These are phyloP conservation scores for Halophytophthora polymorphica DNA, from an alignment of 352 stramenopile genomes.

Conservation along the genomic window DNA sequence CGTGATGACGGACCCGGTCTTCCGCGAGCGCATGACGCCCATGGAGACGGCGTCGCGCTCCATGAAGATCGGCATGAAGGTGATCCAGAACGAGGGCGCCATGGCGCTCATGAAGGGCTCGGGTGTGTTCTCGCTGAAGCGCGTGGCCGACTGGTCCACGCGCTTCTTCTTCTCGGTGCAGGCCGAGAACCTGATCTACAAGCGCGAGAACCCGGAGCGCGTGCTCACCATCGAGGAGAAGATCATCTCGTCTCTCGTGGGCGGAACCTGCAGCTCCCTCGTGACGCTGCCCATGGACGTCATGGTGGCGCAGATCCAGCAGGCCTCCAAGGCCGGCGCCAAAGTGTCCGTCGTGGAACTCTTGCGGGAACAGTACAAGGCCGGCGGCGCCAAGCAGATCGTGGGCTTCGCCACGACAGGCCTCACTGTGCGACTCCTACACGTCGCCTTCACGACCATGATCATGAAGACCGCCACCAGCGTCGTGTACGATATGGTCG, in stretches of 20 bases:
- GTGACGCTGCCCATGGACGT: conserved; percentile 91
- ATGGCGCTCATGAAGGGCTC: conserved; percentile 90
- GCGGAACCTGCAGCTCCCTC: conserved; percentile 72
- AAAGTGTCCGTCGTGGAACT: conserved; percentile 75
- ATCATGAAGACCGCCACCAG: conserved; percentile 88
- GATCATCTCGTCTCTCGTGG: conserved; percentile 79
- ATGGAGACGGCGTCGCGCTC: conserved; percentile 81
- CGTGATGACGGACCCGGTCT: conserved; percentile 93
- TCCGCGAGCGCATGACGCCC: conserved; percentile 88
- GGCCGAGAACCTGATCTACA: conserved; percentile 77
- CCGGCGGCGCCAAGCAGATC: conserved; percentile 76
- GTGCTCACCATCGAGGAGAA: conserved; percentile 72
- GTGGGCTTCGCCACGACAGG: conserved; percentile 79
- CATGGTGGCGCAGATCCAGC: conserved; percentile 92
- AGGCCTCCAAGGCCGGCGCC: conserved; percentile 83
- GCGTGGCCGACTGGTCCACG: conserved; percentile 91
- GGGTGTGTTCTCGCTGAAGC: conserved; percentile 90
- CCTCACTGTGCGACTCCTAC: conserved; percentile 65
- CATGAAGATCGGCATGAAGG: conserved; percentile 82
- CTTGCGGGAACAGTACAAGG: conserved; percentile 72
- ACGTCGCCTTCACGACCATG: conserved; percentile 89
- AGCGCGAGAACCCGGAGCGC: conserved; percentile 54
- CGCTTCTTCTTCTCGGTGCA: conserved; percentile 91
- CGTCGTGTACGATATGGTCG: conserved; percentile 80
- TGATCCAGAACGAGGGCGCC: conserved; percentile 88